These are phyloP conservation scores for Cordyceps farinosa DNA, from an alignment of 2,329 filamentous ascomycete species.

Conservation along the genomic window DNA sequence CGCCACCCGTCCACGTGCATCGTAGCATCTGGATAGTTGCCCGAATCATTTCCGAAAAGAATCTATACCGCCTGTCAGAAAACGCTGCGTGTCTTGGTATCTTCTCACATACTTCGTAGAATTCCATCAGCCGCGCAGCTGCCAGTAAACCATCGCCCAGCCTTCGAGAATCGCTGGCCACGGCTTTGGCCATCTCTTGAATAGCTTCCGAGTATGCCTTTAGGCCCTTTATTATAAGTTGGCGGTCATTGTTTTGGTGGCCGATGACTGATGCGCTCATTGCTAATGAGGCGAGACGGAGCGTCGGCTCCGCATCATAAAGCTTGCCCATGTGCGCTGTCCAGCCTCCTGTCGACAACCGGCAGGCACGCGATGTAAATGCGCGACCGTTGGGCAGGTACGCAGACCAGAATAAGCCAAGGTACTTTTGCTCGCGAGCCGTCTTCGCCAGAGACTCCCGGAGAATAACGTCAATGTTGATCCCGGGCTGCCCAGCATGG, in stretches of 20 bases:
- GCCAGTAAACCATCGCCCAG: conserved; percentile 8
- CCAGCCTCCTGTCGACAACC: conserved; percentile 12
- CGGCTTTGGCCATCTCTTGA: conserved; percentile 6
- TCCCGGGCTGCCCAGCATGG: not conserved
- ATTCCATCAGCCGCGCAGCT: conserved; percentile 9
- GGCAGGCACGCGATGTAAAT: not conserved
- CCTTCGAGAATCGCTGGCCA: not conserved
- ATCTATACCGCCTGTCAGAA: not conserved
- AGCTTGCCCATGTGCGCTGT: conserved; percentile 4
- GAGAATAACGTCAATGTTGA: not conserved
- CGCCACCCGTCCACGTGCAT: conserved; percentile 11
- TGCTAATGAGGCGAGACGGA: conserved; percentile 4
- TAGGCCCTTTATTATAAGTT: not conserved
- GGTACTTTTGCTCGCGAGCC: conserved; percentile 14
- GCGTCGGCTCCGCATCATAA: conserved; percentile 12
- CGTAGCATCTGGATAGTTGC: not conserved
- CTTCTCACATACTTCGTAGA: not conserved
- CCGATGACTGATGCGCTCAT: conserved; percentile 10
- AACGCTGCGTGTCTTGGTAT: too few relatives aligned
- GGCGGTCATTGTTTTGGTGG: conserved; percentile 2
- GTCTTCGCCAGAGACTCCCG: conserved; percentile 4
- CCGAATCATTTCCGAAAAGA: conserved; percentile 1
- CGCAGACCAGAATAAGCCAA: conserved; percentile 15
- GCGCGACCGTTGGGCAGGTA: conserved; percentile 14
- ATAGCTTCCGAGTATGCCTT: not conserved